Conservation (phyloP, 805 yeast genomes). For the Nakazawaea ishiwadae region DNA sequence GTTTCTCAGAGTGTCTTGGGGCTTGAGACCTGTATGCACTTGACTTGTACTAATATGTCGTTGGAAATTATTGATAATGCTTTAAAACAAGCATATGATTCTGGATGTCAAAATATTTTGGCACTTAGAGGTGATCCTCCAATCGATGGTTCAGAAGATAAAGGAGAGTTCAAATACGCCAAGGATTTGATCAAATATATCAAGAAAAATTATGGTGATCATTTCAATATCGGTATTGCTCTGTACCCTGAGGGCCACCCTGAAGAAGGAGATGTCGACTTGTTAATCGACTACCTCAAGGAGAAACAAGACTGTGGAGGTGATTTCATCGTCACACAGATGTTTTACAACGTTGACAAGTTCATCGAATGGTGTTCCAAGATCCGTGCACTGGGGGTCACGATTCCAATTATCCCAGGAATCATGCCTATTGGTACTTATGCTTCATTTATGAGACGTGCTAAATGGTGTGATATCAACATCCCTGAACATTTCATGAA, state of each 20-base stretch:
- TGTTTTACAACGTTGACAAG: constrained; percentile 94
- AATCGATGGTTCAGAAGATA: constrained; percentile 61
- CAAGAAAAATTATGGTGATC: constrained; percentile 71
- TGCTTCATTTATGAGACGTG: constrained; percentile 87
- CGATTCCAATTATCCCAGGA: constrained; percentile 91
- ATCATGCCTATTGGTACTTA: constrained; percentile 98
- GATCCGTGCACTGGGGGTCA: constrained; percentile 68
- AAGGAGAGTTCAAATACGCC: constrained; percentile 86
- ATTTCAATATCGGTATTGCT: constrained; percentile 93
- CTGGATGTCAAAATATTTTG: constrained; percentile 93
- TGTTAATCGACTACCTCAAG: constrained; percentile 60
- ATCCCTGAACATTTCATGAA: constrained; percentile 73
- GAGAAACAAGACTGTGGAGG: constrained; percentile 95
- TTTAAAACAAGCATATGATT: constrained; percentile 72
- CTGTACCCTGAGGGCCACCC: constrained; percentile 98
- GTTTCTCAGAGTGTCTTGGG: constrained; percentile 89
- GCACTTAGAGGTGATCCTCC: constrained; percentile 98
- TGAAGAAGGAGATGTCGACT: constrained; percentile 60
- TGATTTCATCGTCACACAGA: constrained; percentile 88
- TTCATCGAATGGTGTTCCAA: constrained; percentile 78
- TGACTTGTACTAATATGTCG: constrained; percentile 96
- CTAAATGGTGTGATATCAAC: constrained; percentile 85
- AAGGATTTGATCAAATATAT: constrained; percentile 81
- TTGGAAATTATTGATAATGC: constrained; percentile 78
- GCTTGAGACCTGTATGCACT: constrained; percentile 94